A percentile compares a stretch with the other conserved stretches of the same genome.
Conservation (phyloP, 2,329 filamentous ascomycete species). For the Ceratocystiopsis sp. region DNA sequence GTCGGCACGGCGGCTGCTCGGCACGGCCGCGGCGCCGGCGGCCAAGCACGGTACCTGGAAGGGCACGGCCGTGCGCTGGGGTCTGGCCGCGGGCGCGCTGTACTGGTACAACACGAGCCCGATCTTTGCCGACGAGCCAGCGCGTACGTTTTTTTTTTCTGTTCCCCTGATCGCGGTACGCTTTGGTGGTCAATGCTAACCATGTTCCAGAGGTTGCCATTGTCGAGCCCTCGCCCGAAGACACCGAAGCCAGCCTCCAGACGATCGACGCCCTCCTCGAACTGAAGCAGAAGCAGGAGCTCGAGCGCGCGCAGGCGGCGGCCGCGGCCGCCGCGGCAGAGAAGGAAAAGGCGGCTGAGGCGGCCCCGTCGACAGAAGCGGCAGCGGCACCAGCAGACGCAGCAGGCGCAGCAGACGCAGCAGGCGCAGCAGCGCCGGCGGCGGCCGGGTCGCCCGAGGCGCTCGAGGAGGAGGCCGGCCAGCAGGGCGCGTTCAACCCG, state of each 20-base stretch:
- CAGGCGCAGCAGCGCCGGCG: conserved; percentile 2
- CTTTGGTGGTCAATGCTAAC: too few relatives aligned
- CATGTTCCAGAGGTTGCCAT: too few relatives aligned
- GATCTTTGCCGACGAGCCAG: conserved; percentile 68
- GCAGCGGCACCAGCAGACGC: conserved; percentile 3
- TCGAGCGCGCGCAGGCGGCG: conserved; percentile 15
- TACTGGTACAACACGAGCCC: conserved; percentile 93
- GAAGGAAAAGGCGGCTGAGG: conserved; percentile 9
- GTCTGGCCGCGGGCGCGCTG: conserved; percentile 54
- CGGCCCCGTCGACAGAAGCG: conserved; percentile 10
- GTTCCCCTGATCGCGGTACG: too few relatives aligned
- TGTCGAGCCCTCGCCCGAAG: conserved; percentile 28
- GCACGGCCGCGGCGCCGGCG: conserved; percentile 34
- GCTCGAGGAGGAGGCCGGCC: conserved; percentile 64
- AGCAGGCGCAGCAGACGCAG: conserved; percentile 10
- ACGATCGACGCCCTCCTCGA: conserved; percentile 53
- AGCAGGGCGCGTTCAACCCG: conserved; percentile 90
- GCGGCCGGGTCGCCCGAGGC: conserved; percentile 24
- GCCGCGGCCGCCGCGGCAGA: conserved; percentile 9
- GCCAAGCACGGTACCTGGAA: conserved; percentile 69
- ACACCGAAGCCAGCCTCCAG: conserved; percentile 38
- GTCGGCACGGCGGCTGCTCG: too few relatives aligned
- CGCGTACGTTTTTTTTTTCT: too few relatives aligned
- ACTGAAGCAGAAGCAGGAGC: conserved; percentile 37
- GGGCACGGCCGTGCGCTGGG: conserved; percentile 55